These are phyloP conservation scores for Biscutella laevigata DNA, from an alignment of 441 rosid species.

Conservation along the genomic window DNA sequence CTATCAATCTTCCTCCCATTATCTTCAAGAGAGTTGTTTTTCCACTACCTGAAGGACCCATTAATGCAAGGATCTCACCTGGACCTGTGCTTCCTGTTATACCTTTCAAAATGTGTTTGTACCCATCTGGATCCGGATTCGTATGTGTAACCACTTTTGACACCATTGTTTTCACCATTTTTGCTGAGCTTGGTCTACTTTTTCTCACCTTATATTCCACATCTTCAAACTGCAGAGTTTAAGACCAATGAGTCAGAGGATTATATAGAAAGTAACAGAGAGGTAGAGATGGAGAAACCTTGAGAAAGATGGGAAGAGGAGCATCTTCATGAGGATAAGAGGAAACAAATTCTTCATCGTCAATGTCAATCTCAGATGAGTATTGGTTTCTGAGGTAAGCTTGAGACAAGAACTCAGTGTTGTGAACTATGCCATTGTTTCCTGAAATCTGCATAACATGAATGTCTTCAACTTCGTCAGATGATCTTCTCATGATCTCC, in stretches of 20 bases:
- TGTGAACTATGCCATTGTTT: slow-evolving; percentile 63
- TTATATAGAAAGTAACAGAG: neutral
- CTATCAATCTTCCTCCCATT: slow-evolving; percentile 74
- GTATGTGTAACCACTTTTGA: slow-evolving; percentile 57
- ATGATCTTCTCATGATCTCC: slow-evolving; percentile 51
- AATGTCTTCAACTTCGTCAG: slow-evolving; percentile 49
- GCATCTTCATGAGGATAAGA: slow-evolving; percentile 32
- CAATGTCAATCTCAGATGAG: slow-evolving; percentile 60
- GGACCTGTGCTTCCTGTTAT: slow-evolving; percentile 90
- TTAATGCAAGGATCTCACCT: slow-evolving; percentile 80
- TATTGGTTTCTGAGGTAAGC: slow-evolving; percentile 58
- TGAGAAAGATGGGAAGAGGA: slow-evolving; percentile 83
- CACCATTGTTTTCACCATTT: slow-evolving; percentile 56
- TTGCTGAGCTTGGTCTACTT: slow-evolving; percentile 32
- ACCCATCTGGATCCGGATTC: slow-evolving; percentile 44
- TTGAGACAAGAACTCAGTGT: slow-evolving; percentile 70
- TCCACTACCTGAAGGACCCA: slow-evolving; percentile 99
- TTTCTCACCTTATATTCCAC: slow-evolving; percentile 65
- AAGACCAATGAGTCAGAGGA: neutral
- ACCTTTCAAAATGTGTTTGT: slow-evolving; percentile 75
- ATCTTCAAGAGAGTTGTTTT: slow-evolving; percentile 84
- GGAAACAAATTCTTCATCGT: slow-evolving; percentile 31
- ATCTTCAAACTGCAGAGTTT: slow-evolving; percentile 72
- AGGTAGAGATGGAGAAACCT: slow-evolving; percentile 46
- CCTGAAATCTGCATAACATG: slow-evolving; percentile 76